Evolutionary conservation across 2,329 filamentous ascomycete genomes (phyloP).

Genomic region (Xenosphaeropsis pyriputrescens): DNA sequence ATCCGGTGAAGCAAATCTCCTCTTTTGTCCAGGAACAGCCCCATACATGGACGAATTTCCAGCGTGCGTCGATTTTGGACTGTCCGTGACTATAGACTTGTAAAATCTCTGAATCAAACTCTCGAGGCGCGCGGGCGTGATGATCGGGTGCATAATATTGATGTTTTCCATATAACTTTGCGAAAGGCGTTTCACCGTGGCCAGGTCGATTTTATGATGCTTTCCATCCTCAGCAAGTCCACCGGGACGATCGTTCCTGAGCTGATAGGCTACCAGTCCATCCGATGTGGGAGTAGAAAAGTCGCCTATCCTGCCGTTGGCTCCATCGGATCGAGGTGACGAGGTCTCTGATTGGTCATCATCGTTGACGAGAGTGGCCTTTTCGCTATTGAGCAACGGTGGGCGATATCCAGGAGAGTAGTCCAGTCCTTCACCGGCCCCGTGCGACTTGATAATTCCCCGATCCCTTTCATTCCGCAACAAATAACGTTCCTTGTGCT

Average conservation of each 20-base stretch:
- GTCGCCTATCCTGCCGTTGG: constrained; percentile 22
- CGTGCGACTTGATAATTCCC: constrained; percentile 61
- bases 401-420: constrained; percentile 26
- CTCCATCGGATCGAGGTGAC: constrained; percentile 31
- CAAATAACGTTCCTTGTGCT: constrained; percentile 53
- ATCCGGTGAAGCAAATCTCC: constrained; percentile 16
- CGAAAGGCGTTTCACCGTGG: constrained; percentile 36
- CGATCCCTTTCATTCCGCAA: constrained; percentile 61
- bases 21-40: constrained; percentile 10
- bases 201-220: constrained; percentile 33
- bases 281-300: too few species aligned
- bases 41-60: constrained; percentile 8
- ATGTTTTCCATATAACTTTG: constrained; percentile 44
- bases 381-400: too few species aligned
- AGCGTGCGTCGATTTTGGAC: constrained; percentile 4
- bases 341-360: constrained; percentile 34
- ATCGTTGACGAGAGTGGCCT: constrained; percentile 16
- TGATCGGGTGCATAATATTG: constrained; percentile 50
- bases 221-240: constrained; percentile 26
- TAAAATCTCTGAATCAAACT: constrained; percentile 18
- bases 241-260: constrained; percentile 7
- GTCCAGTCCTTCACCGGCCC: constrained; percentile 61
- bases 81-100: constrained; percentile 13
- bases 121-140: constrained; percentile 35
- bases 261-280: too few species aligned